A percentile compares a stretch with the other conserved stretches of the same genome.
These are phyloP conservation scores for Nothophoma quercina DNA, from an alignment of 2,329 filamentous ascomycete genomes.

Conservation along the genomic window DNA sequence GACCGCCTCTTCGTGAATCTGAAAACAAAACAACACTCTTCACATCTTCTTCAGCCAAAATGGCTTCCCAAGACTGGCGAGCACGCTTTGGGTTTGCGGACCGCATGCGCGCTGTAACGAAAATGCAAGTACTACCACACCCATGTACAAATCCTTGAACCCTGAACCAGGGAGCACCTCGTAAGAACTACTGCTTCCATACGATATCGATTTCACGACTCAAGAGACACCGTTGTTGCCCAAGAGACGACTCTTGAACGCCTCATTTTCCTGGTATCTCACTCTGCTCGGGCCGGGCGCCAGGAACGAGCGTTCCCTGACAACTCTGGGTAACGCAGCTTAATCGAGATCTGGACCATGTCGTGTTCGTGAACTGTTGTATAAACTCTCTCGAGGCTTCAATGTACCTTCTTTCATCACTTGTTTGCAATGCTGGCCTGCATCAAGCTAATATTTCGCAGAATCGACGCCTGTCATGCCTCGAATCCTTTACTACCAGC, in stretches of 20 bases:
- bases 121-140: constrained; percentile 57
- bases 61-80: constrained; percentile 51
- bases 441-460: constrained; percentile 20
- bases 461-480: constrained; percentile 53
- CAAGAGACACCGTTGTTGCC: constrained; percentile 10
- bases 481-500: constrained; percentile 55
- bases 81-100: constrained; percentile 54
- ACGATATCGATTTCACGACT: constrained; percentile 7
- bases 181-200: constrained; percentile 24
- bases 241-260: constrained; percentile 7
- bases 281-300: constrained; percentile 4
- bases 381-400: constrained; percentile 6
- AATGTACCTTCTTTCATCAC: not conserved
- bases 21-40: constrained; percentile 11
- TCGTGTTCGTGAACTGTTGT: constrained; percentile 3
- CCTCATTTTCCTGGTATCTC: constrained; percentile 9
- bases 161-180: constrained; percentile 23
- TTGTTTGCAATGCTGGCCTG: constrained; percentile 20
- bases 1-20: constrained; percentile 12
- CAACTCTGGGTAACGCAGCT: constrained; percentile 13
- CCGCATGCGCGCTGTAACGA: constrained; percentile 53
- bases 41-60: constrained; percentile 17
- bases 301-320: constrained; percentile 7
- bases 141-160: constrained; percentile 12
- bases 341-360: constrained; percentile 7